Base-by-base conservation (phyloP, 2,329 filamentous ascomycete genomes). In the Botrytis fragariae region DNA sequence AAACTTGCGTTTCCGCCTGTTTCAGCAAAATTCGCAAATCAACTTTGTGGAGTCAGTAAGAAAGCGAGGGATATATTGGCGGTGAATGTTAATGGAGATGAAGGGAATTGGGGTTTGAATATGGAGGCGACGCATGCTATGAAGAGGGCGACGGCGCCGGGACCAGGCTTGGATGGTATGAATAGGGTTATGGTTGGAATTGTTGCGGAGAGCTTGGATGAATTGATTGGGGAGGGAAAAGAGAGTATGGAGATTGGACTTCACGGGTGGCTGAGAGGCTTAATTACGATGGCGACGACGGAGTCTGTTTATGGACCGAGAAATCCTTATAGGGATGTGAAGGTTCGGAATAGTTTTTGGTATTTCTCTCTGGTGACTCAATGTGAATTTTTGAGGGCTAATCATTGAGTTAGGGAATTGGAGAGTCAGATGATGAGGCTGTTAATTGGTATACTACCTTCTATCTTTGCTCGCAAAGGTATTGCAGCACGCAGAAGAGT, bases 1-100 rank as follows among this genome's bases (percentile, higher is more conserved):
- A 76, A 74, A 1, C 74, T 83, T 10, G 81, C 81, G 0, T 85
- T 85, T 67, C 80, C 80, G 3, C 82, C 83, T 0, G 82, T 85
- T 37, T 78, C 79, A 61, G 81, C 80, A 0, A 71, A 59, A 39
- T 37, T 72, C 8, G 61, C 74, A 3, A 69, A 60, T 12, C 69
- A 22, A 42, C 20, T 75, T 10, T 69, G 65, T n/a, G 74, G 71
- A 3, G 35, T 67, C 6, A 83, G 80, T 71, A 74, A 73, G 20
- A 78, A 79, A 20, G 79, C 80, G 1, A 78, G 78, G 59, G 75
- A 79, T 0, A 81, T 83, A 22, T 57, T 83, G 12, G 77, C 68
- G 20, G 74, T 74, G 5, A 81, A 82, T 25, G 65, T 79, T 16
- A 79, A 83, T 42, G 82, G 82, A n/a, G 83, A 84, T 22, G 80